Evolutionary conservation across 225 moss, liverwort and hornwort genomes (phyloP), one percentile per base, ranked within the genome.

Genomic region (Pseudoscleropodium purum): DNA sequence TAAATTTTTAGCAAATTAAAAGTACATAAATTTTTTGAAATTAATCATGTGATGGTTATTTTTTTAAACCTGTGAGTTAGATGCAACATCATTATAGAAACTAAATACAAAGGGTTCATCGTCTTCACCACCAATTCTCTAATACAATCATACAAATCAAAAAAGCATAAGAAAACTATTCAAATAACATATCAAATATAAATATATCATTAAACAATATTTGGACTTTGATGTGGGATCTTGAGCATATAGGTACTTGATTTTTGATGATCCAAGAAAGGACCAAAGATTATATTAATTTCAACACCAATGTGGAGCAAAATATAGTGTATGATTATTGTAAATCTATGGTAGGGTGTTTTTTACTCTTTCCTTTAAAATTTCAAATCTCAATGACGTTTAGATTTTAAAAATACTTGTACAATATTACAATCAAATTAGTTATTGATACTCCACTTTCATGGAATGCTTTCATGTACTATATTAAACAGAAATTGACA

Each of bases 71-170:
- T 98, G 91, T 13, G 97, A 92, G 29, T 96, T 95, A 14, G 94
- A 91, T 27, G 94, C 95, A 57, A 98, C 92, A 60, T 98, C 98
- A 77, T 90, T 94, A n/a, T 98, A 95, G 87, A 98, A 98, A 81
- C 91, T 96, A 85, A 97, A 98, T 24, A 93, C 83, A 88, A 91
- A 95, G 3, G 95, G 95, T 65, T 95, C 93, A 0, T 95, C 92
- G 1, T 96, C 96, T 84, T 98, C 97, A 5, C 66, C 95, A 73
- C 93, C 94, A 74, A 89, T 66, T 93, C 90, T 91, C 90, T 94
- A 66, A 26, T 67, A 30, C 17, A 69, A 11, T 67, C 27, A 81
- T 16, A 75, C 41, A 59, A 59, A 59, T 23, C 2, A 90, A 27
- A 39, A 83, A 8, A 57, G 13, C 4, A 17, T 41, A 41, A 62